Evolutionary conservation across 345 rosid species (phyloP).

Genomic region (Eucalyptus curtisii): DNA sequence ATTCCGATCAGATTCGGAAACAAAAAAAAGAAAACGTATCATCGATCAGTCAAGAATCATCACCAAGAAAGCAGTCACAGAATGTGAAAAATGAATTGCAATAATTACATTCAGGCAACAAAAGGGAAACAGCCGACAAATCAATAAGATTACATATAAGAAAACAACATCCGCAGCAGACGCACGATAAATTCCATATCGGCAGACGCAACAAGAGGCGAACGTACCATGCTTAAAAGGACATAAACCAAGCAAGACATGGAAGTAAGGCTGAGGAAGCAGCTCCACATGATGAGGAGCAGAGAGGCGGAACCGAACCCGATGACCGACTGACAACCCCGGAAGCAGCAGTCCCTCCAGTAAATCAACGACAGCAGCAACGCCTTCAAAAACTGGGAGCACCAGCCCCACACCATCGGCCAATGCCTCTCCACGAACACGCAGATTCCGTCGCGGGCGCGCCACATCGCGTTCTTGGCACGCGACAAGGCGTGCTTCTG

Average conservation of each 20-base stretch:
- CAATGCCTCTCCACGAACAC: slow-evolving; percentile 65
- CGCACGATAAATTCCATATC: background rate
- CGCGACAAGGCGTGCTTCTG: slow-evolving; percentile 47
- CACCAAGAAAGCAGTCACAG: background rate
- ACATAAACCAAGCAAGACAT: slow-evolving; percentile 78
- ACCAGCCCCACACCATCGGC: slow-evolving; percentile 77
- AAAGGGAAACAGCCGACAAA: background rate
- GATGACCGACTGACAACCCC: slow-evolving; percentile 60
- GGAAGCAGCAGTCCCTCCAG: slow-evolving; percentile 62
- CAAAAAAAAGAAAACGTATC: too few relatives aligned
- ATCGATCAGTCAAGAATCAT: background rate
- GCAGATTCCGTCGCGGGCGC: slow-evolving; percentile 41
- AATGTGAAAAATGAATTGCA: background rate
- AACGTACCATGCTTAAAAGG: slow-evolving; percentile 77
- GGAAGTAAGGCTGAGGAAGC: slow-evolving; percentile 93
- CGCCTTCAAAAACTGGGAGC: slow-evolving; percentile 26
- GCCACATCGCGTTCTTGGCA: slow-evolving; percentile 21
- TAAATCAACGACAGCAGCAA: slow-evolving; percentile 31
- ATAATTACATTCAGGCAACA: background rate
- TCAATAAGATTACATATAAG: background rate
- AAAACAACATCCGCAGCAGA: background rate
- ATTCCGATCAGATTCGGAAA: background rate
- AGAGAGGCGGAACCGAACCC: slow-evolving; percentile 77
- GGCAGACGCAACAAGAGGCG: background rate
- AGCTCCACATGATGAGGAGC: slow-evolving; percentile 95